phyloP scores from a whole-genome alignment of 1,284 basidiomycete genomes.

The Apiotrichum laibachii region DNA sequence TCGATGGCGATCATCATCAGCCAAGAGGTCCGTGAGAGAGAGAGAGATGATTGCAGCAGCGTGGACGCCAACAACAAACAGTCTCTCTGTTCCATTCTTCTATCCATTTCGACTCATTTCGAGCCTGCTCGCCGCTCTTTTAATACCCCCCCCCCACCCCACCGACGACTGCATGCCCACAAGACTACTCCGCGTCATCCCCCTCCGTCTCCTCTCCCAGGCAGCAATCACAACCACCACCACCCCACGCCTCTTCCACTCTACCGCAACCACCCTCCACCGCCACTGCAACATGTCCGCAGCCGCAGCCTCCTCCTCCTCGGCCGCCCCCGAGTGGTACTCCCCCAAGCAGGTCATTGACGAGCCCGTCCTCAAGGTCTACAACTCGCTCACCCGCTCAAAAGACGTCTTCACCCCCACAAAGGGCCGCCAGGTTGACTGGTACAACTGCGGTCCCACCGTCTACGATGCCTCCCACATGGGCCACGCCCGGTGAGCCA shows the following conservation, averaged over 20 bases:
- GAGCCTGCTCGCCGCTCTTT: too few species aligned
- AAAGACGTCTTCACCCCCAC: conserved; percentile 87
- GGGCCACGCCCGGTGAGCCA: conserved; percentile 87
- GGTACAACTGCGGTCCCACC: conserved; percentile 99
- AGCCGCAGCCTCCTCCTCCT: conserved; percentile 27
- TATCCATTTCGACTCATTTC: too few species aligned
- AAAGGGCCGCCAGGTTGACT: conserved; percentile 83
- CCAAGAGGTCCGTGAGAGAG: too few species aligned
- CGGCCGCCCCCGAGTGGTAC: conserved; percentile 48
- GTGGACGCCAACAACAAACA: too few species aligned
- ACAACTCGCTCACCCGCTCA: conserved; percentile 88
- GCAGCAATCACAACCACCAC: too few species aligned
- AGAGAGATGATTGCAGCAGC: too few species aligned
- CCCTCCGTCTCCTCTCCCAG: conserved; percentile 2
- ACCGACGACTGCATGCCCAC: conserved; percentile 10
- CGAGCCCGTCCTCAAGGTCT: conserved; percentile 67
- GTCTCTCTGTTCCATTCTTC: too few species aligned
- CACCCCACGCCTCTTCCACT: neutral
- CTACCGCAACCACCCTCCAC: neutral
- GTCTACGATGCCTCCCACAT: conserved; percentile 98
- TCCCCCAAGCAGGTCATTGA: conserved; percentile 31
- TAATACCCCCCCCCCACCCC: too few species aligned
- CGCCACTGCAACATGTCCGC: conserved; percentile 18
- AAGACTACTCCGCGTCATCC: neutral
- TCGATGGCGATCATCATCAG: too few species aligned